A percentile compares a stretch with the other conserved stretches of the same genome.
phyloP scores from a whole-genome alignment of 177 flowering plant species.

The Tripterygium wilfordii region DNA sequence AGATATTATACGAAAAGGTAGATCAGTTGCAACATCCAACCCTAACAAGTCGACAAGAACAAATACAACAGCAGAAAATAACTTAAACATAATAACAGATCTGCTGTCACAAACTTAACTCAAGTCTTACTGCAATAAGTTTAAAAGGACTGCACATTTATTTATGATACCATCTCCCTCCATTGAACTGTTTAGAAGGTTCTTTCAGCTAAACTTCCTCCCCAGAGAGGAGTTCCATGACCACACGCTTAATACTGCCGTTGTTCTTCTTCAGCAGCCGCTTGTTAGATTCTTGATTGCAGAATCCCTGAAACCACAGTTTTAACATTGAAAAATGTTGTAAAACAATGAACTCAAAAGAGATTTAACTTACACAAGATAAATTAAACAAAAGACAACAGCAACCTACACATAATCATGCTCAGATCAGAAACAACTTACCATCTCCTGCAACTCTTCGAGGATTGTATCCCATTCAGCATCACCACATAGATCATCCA shows the following conservation, averaged over 20 bases:
- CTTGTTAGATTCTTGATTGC: slow-evolving; percentile 55
- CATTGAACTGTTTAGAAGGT: too few relatives aligned
- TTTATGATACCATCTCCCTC: too few relatives aligned
- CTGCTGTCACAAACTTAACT: too few relatives aligned
- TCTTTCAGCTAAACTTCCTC: slow-evolving; percentile 29
- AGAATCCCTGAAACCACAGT: slow-evolving; percentile 72
- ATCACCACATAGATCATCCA: slow-evolving; percentile 62
- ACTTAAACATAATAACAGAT: too few relatives aligned
- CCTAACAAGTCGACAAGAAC: too few relatives aligned
- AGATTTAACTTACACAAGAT: background rate
- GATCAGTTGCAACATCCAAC: too few relatives aligned
- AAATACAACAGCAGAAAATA: too few relatives aligned
- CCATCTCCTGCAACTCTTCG: slow-evolving; percentile 83
- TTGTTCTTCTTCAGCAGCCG: slow-evolving; percentile 78
- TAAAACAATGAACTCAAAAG: too few relatives aligned
- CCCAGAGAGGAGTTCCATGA: slow-evolving; percentile 77
- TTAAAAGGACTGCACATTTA: too few relatives aligned
- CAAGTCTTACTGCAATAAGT: too few relatives aligned
- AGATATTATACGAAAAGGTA: too few relatives aligned
- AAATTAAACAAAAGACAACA: background rate
- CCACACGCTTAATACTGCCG: slow-evolving; percentile 86
- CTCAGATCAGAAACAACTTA: slow-evolving; percentile 11
- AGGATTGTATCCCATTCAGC: slow-evolving; percentile 66
- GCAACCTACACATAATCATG: background rate
- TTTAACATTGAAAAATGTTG: too few relatives aligned